Conservation (phyloP, 106 monocot genomes). For the Vanilla planifolia region DNA sequence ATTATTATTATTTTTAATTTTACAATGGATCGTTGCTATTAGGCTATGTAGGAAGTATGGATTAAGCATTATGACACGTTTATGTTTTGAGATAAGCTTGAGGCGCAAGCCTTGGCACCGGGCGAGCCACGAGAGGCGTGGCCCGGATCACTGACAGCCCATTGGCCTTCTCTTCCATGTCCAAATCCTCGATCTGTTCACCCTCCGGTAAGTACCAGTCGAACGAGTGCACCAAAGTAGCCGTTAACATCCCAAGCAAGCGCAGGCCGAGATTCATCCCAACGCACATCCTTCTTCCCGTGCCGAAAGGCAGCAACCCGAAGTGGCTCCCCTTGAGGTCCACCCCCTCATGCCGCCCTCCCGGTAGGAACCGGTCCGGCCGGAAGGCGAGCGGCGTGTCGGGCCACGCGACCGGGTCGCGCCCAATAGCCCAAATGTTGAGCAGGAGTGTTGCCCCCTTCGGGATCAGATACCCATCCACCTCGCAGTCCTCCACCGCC, state of each 20-base stretch:
- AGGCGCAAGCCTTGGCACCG: constrained; percentile 17
- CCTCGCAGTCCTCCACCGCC: constrained; percentile 25
- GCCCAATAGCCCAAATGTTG: constrained; percentile 45
- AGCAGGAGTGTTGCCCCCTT: constrained; percentile 24
- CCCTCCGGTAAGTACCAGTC: constrained; percentile 33
- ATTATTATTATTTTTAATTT: too few species aligned
- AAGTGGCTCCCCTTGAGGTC: constrained; percentile 35
- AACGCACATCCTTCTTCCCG: constrained; percentile 40
- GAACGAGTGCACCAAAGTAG: constrained; percentile 30
- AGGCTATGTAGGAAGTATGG: too few species aligned
- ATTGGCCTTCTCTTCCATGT: constrained; percentile 30
- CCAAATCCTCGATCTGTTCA: constrained; percentile 13
- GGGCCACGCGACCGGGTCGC: constrained; percentile 29
- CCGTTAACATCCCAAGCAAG: constrained; percentile 36
- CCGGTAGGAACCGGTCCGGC: constrained; percentile 32
- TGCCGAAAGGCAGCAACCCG: constrained; percentile 37
- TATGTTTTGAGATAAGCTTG: constrained; percentile 13
- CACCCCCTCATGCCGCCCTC: constrained; percentile 12
- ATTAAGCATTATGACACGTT: too few species aligned
- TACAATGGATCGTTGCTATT: too few species aligned
- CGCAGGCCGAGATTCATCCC: constrained; percentile 39
- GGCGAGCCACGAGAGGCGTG: constrained; percentile 14
- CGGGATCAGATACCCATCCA: constrained; percentile 34
- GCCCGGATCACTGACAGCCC: constrained; percentile 26
- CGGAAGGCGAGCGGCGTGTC: constrained; percentile 26